These are phyloP conservation scores for Pyrenula massariospora DNA, from an alignment of 495 filamentous ascomycete genomes.

Conservation along the genomic window DNA sequence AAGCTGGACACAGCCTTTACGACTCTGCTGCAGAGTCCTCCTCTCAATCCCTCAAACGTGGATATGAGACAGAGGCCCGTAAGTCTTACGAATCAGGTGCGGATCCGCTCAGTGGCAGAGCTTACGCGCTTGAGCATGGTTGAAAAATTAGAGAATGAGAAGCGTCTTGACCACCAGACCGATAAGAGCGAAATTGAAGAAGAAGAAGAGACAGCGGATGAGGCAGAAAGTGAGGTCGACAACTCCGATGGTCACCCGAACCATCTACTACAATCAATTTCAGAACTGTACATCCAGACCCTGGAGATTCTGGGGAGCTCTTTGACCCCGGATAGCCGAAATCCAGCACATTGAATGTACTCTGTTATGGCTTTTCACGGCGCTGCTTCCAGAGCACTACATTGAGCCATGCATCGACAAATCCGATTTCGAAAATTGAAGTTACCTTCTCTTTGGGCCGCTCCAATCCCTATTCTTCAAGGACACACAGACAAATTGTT, in stretches of 20 bases:
- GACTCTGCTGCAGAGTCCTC: constrained; percentile 36
- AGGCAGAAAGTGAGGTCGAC: constrained; percentile 24
- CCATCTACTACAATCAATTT: background rate
- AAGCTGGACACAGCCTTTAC: constrained; percentile 74
- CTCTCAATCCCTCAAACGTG: background rate
- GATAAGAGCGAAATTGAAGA: constrained; percentile 25
- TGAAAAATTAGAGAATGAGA: constrained; percentile 27
- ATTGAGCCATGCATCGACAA: too few species aligned
- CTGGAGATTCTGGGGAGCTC: constrained; percentile 1
- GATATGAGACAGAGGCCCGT: constrained; percentile 32
- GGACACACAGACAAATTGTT: too few species aligned
- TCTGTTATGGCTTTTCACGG: too few species aligned
- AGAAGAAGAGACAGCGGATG: constrained; percentile 20
- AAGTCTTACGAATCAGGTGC: constrained; percentile 64
- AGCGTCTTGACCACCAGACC: constrained; percentile 21
- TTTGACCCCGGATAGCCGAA: background rate
- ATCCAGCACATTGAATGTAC: too few species aligned
- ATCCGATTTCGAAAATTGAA: too few species aligned
- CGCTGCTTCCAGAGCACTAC: too few species aligned
- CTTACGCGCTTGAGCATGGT: constrained; percentile 53
- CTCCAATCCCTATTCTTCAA: too few species aligned
- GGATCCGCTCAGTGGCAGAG: constrained; percentile 67
- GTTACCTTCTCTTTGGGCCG: too few species aligned
- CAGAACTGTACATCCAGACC: constrained; percentile 3
- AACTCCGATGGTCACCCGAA: constrained; percentile 11